A percentile compares a stretch with the other conserved stretches of the same genome.
These are phyloP conservation scores for Penicillium sp. DNA, from an alignment of 2,329 filamentous ascomycete species.

Conservation along the genomic window DNA sequence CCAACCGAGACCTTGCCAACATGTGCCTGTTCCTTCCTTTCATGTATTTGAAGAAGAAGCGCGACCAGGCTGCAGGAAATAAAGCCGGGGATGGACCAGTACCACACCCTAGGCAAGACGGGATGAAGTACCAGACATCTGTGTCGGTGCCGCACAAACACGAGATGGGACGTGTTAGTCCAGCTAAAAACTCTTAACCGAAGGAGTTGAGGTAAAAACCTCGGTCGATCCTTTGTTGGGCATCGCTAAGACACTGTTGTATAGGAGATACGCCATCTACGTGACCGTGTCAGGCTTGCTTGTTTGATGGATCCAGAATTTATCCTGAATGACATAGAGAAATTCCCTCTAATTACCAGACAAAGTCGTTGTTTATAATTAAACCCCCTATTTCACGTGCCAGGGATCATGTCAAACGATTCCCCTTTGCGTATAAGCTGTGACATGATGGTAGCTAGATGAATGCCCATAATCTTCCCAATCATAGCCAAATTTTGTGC, in stretches of 20 bases:
- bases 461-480: background rate
- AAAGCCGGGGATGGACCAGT: background rate
- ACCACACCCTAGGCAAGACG: background rate
- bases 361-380: background rate
- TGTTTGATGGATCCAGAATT: background rate
- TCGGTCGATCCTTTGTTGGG: background rate
- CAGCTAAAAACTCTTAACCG: background rate
- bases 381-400: background rate
- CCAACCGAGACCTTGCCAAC: background rate
- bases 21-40: background rate
- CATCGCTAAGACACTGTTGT: background rate
- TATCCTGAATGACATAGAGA: background rate
- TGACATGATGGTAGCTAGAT: background rate
- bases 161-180: background rate
- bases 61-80: background rate
- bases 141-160: background rate
- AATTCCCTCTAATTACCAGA: background rate
- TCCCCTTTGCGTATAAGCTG: background rate
- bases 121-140: background rate
- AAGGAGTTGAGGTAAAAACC: background rate
- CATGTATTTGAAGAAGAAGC: background rate
- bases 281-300: background rate
- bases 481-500: background rate
- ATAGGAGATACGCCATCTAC: background rate
- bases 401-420: background rate